phyloP scores from a whole-genome alignment of 164 flowering plant species.

The Tinospora cordifolia region DNA sequence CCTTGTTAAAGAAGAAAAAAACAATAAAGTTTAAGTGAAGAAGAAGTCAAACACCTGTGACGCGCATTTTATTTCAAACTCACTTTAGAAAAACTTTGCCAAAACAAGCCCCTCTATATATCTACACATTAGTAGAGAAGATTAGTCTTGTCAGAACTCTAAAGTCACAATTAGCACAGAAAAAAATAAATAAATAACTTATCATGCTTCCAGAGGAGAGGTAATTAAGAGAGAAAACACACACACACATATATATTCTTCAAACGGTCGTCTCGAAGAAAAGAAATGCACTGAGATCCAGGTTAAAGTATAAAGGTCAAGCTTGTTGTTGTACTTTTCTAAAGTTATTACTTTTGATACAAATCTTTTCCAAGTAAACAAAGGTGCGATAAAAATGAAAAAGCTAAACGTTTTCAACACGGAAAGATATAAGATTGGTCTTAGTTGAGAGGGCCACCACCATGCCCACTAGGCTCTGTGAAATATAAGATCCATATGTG shows the following conservation, averaged over 20 bases:
- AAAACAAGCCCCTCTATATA: no score
- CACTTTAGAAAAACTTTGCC: no score
- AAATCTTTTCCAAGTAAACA: not conserved
- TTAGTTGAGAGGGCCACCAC: slow-evolving; percentile 23
- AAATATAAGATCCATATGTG: not conserved
- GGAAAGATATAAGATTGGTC: not conserved
- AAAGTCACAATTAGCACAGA: not conserved
- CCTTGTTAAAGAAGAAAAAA: no score
- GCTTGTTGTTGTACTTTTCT: not conserved
- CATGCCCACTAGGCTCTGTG: not conserved
- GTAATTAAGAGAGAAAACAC: not conserved
- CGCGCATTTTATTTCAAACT: no score
- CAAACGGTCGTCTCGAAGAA: not conserved
- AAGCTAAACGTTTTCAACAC: not conserved
- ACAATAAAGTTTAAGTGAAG: no score
- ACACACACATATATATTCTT: no score
- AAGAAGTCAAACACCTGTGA: no score
- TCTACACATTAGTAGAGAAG: not conserved
- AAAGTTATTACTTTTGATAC: slow-evolving; percentile 1
- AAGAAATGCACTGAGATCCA: not conserved
- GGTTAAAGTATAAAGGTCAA: not conserved
- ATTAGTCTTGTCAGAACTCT: not conserved
- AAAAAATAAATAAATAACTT: no score
- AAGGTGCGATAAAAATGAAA: not conserved
- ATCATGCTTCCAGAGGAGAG: not conserved